Base-by-base conservation (phyloP, 768 basidiomycete species). In the Suillus fuscotomentosus region DNA sequence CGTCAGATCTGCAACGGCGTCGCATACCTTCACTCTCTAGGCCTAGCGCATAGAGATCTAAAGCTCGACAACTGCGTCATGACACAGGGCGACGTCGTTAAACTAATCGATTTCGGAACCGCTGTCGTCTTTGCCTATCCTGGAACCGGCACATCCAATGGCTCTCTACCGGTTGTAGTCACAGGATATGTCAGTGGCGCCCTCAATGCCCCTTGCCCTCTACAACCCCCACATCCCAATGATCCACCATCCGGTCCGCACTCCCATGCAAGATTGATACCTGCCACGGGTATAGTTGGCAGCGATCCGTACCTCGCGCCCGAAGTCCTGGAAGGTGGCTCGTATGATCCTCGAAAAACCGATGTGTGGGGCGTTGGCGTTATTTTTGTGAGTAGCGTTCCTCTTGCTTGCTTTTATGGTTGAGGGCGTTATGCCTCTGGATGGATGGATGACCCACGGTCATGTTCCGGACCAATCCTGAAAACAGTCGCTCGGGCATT, bases 11-110 rank as follows among this genome's bases (percentile, higher is more conserved):
- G 96, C 77, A 92, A 94, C 70, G 97, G 97, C 63, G 97, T 99
- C 67, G 92, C 97, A 77, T 99, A 99, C 75, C 88, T 99, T 57
- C 97, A 99, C 78, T 91, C 93, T 68, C 89, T 99, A 82, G 97
- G 97, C 34, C 89, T 99, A 60, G 97, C 97, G 6, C 97, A 99
- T 73, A 93, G 97, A 53, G 97, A 99, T 77, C 88, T 99, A 79
- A 99, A 99, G 78, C 91, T 99, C 65, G 97, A 99, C 81, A 99
- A 99, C 76, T 99, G 97, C 77, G 97, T 99, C 80, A 97, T 99
- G 94, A 97, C 92, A n/a, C 81, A 82, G 3, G 84, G 90, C 72
- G 95, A 98, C 73, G 86, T 97, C 69, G 94, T 99, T 81, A 99
- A 99, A 76, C 86, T 99, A 69, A 99, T 99, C 79, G 97, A 99